Evolutionary conservation across 2,329 filamentous ascomycete species (phyloP), one percentile per base, ranked within the genome.

Genomic region (Fusarium haematococcum): DNA sequence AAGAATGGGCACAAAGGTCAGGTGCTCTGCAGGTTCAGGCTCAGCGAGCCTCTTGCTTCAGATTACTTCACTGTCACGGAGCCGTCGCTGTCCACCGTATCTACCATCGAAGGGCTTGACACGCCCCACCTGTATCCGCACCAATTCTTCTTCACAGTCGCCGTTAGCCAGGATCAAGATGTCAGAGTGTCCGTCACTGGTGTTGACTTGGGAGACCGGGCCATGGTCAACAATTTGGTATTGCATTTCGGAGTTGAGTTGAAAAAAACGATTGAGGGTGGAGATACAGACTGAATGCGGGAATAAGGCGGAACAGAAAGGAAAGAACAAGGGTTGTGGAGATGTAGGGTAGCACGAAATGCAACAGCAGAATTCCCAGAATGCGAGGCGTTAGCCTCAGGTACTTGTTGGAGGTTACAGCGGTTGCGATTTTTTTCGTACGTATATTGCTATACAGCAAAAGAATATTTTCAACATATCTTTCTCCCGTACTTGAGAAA

Each of bases 31-130:
- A 58, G 66, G 35, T 52, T 67, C 10, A 63, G 57, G 7, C 70
- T 73, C 8, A 25, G 32, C 0, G 70, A 73, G 18, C 52, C 70
- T 11, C 57, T 73, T 0, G 61, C 70, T 5, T 67, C 70, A 0
- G 6, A 35, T 9, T 73, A 73, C 23, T 73, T 73, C 16, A 73
- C 70, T 0, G 1, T 9, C 18, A 25, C 20, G 0, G 5, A 37
- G 11, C 37, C 70, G 5, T 67, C 66, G 6, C 2, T 33, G 2
- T 50, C 66, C 5, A 39, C 2, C 1, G 4, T 9, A 0, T 70
- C 70, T 2, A 57, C 61, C 1, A 18, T 73, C 13, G 70, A 73
- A 0, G 14, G 20, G 0, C 67, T 73, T 2, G 27, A 32, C 3
- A 35, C 8, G 0, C 43, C 41, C 35, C 35, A 39, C 35, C 2